A percentile compares a stretch with the other conserved stretches of the same genome.
Evolutionary conservation across 108 stramenopile species (phyloP).

Genomic region (Nannochloropsis salina): DNA sequence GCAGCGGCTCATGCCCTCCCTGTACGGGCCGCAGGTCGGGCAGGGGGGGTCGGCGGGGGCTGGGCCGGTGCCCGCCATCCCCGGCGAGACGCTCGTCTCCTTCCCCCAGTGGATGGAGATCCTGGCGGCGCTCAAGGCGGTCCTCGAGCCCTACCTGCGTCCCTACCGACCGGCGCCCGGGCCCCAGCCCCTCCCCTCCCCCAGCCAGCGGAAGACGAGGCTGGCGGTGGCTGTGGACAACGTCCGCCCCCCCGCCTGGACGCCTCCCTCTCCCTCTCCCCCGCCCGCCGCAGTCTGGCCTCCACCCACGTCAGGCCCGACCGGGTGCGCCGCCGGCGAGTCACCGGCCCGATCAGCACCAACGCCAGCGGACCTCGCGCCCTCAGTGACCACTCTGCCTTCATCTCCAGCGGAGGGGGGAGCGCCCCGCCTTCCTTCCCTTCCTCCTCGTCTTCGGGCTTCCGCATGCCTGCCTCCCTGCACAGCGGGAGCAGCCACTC

Average conservation of each 20-base stretch:
- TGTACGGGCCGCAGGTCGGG: neutral
- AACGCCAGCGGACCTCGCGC: neutral
- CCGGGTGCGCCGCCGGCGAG: neutral
- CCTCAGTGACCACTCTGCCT: neutral
- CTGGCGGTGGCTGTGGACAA: neutral
- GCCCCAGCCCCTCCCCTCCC: neutral
- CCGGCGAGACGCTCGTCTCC: neutral
- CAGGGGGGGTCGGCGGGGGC: neutral
- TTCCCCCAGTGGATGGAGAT: neutral
- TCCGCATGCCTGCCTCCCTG: too few species aligned
- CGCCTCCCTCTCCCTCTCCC: slow-evolving; percentile 1
- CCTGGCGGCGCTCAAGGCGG: neutral
- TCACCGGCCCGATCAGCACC: neutral
- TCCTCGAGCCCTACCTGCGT: neutral
- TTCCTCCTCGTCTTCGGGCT: neutral
- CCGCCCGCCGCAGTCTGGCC: neutral
- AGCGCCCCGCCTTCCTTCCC: neutral
- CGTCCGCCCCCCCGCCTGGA: slow-evolving; percentile 11
- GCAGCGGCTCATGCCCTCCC: neutral
- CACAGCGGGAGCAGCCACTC: too few species aligned
- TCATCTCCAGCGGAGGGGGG: slow-evolving; percentile 2
- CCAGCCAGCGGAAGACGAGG: neutral
- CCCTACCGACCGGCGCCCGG: neutral
- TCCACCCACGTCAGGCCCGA: slow-evolving; percentile 6
- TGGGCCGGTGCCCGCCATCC: neutral